Base-by-base conservation (phyloP, 495 filamentous ascomycete genomes). In the Tuber calosporum region DNA sequence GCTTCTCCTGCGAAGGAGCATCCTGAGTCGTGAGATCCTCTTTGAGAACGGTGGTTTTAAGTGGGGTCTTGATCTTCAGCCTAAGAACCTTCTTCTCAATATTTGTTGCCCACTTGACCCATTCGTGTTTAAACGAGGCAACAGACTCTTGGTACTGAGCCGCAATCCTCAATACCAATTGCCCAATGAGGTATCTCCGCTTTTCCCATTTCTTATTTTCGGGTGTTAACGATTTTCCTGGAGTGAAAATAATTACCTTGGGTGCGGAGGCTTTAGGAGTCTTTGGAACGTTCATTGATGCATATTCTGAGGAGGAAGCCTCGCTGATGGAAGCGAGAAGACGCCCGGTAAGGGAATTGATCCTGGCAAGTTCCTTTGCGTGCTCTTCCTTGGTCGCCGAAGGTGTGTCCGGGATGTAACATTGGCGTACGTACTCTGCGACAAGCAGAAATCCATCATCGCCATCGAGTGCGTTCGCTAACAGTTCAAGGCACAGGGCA, bases 61-160 rank as follows among this genome's bases (percentile, higher is more conserved):
- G 39, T 41, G 79, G 79, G 19, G 78, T 81, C 72, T 74, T 68
- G n/a, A 81, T 74, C 40, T 81, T 81, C 36, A 81, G 38, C 15
- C 75, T 73, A 22, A 81, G 72, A 39, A 81, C 74, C 37, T 73
- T 69, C 17, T 72, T 41, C n/a, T 80, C 79, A 30, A 81, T 70
- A 66, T 39, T 70, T 39, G 73, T 53, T 22, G 78, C 11, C 79
- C 79, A 81, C 39, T 70, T 66, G 6, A 74, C 58, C 79, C 79
- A 81, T 36, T 37, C 53, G 7, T 62, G 53, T 62, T 62, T 62
- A 62, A 62, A 62, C 53, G 53, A 62, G 26, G 4, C 15, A 62
- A 6, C 53, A 62, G 53, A 62, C 53, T 62, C 53, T 62, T 62
- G 53, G 53, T 62, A 81, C 15, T 67, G 68, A 2, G 78, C 71